A percentile compares a stretch with the other conserved stretches of the same genome.
Conservation (phyloP, 2,329 filamentous ascomycete species). For the Epichloe baconii region DNA sequence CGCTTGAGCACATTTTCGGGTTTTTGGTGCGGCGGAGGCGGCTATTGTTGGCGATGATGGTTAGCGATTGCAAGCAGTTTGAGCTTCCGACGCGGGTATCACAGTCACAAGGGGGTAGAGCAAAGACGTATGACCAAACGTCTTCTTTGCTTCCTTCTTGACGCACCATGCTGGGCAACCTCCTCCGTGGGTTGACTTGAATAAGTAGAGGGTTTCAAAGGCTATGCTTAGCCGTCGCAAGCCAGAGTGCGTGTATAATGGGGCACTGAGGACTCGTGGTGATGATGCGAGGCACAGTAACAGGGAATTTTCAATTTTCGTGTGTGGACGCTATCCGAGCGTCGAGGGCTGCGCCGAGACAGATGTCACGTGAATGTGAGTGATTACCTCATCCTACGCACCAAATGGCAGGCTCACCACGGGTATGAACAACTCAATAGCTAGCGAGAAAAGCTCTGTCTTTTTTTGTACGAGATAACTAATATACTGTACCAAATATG, state of each 20-base stretch:
- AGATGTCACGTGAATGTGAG: conserved; percentile 20
- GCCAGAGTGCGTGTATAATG: conserved; percentile 22
- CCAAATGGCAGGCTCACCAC: not conserved
- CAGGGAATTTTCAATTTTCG: conserved; percentile 32
- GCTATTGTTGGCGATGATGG: conserved; percentile 35
- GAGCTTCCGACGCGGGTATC: conserved; percentile 8
- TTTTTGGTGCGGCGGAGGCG: conserved; percentile 92
- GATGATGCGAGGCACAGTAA: conserved; percentile 22
- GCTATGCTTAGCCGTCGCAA: conserved; percentile 25
- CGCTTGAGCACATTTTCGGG: conserved; percentile 99
- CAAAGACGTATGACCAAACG: conserved; percentile 14
- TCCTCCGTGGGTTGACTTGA: conserved; percentile 30
- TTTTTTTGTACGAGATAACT: too few species aligned
- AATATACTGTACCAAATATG: too few species aligned
- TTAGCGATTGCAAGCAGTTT: not conserved
- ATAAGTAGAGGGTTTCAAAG: conserved; percentile 23
- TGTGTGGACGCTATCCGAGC: conserved; percentile 32
- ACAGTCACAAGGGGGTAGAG: conserved; percentile 13
- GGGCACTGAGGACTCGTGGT: conserved; percentile 25
- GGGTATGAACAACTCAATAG: not conserved
- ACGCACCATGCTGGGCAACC: conserved; percentile 39
- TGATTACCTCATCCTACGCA: conserved; percentile 15
- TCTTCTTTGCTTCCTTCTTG: not conserved
- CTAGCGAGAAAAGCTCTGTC: too few species aligned
- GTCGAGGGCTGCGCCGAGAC: conserved; percentile 23